phyloP scores from a whole-genome alignment of 306 rosid species.

The Cucurbita moschata region DNA sequence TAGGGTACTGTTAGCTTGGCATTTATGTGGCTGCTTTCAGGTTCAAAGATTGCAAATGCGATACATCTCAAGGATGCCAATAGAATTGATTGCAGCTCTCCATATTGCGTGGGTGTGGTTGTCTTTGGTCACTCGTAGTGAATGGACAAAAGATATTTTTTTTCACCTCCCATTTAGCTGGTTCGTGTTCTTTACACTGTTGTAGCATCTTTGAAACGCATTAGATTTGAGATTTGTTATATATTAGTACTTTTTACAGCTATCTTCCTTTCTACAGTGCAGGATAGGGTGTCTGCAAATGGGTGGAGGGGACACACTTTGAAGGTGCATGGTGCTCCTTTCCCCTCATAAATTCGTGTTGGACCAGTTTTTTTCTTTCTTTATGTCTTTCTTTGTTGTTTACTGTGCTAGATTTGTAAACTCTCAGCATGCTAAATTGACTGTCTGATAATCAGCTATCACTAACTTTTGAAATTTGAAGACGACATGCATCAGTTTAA shows the following conservation, averaged over 20 bases:
- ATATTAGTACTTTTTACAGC: not conserved
- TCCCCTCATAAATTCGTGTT: conserved; percentile 2
- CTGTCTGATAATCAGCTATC: conserved; percentile 1
- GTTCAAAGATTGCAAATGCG: not conserved
- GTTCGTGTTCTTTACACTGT: conserved; percentile 2
- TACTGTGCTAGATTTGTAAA: not conserved
- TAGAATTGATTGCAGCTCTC: not conserved
- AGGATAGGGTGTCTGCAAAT: conserved; percentile 2
- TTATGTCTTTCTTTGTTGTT: conserved; percentile 4
- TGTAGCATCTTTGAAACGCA: not conserved
- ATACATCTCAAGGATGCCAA: not conserved
- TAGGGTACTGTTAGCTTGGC: conserved; percentile 1
- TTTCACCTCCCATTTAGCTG: not conserved
- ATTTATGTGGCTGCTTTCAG: conserved; percentile 1
- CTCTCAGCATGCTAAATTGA: not conserved
- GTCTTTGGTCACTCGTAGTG: not conserved
- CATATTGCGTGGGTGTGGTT: not conserved
- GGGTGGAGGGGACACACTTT: not conserved
- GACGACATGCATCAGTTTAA: not conserved
- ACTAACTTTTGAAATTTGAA: not conserved
- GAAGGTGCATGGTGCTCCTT: conserved; percentile 9
- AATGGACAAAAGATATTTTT: not conserved
- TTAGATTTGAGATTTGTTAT: not conserved
- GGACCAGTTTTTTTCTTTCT: not conserved
- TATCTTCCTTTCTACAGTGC: not conserved